These are phyloP conservation scores for Fraxinus quadrangulata DNA, from an alignment of 257 asterid genomes.

Conservation along the genomic window DNA sequence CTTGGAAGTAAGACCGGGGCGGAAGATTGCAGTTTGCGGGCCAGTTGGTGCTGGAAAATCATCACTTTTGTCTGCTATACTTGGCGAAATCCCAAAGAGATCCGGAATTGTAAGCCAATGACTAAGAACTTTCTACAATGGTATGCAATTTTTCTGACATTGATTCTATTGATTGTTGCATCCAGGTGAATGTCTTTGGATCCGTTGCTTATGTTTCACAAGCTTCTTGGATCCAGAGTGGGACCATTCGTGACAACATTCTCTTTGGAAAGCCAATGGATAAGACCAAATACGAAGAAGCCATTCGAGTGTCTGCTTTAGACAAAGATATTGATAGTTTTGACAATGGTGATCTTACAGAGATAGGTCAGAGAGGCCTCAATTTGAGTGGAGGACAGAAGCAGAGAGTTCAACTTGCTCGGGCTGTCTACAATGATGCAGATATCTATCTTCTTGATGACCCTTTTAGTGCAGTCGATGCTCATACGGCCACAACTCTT, in stretches of 20 bases:
- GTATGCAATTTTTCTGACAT: not conserved
- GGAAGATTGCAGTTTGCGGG: conserved; percentile 74
- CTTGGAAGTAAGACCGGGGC: conserved; percentile 44
- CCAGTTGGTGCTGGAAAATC: conserved; percentile 82
- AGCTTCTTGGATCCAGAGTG: conserved; percentile 81
- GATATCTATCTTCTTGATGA: conserved; percentile 79
- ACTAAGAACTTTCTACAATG: not conserved
- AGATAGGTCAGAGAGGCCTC: conserved; percentile 83
- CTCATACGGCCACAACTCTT: conserved; percentile 73
- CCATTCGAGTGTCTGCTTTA: conserved; percentile 56
- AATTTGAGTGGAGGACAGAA: conserved; percentile 90
- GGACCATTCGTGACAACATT: conserved; percentile 70
- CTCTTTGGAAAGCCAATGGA: conserved; percentile 74
- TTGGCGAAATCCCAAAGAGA: conserved; percentile 64
- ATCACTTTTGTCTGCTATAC: conserved; percentile 61
- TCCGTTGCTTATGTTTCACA: conserved; percentile 81
- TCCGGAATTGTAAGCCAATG: conserved; percentile 62
- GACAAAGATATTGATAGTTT: conserved; percentile 73
- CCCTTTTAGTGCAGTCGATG: conserved; percentile 92
- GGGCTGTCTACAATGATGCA: conserved; percentile 72
- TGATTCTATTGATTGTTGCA: conserved; percentile 10
- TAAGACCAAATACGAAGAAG: conserved; percentile 47
- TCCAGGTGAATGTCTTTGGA: conserved; percentile 61
- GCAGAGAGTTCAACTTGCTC: conserved; percentile 83
- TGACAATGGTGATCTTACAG: conserved; percentile 72